Percentiles rank a stretch among this genome's conserved stretches.
phyloP scores from a whole-genome alignment of 352 stramenopile genomes.

The Phytophthora capsici region DNA sequence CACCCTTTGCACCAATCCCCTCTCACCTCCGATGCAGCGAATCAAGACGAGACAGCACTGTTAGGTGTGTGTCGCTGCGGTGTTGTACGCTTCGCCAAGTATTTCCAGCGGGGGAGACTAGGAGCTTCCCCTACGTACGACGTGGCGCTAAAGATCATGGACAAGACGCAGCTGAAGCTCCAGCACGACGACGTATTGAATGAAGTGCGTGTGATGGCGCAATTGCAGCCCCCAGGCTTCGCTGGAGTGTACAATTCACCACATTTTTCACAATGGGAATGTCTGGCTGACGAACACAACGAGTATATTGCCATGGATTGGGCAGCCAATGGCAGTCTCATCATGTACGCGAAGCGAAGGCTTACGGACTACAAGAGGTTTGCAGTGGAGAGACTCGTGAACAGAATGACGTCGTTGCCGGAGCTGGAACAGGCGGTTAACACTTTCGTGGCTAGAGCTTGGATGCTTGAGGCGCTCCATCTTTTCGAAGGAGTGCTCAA shows the following conservation, averaged over 20 bases:
- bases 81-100: constrained; percentile 76
- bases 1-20: constrained; percentile 51
- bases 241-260: constrained; percentile 59
- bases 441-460: constrained; percentile 63
- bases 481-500: constrained; percentile 74
- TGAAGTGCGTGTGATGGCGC: constrained; percentile 81
- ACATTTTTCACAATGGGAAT: constrained; percentile 80
- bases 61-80: constrained; percentile 76
- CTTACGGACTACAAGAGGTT: constrained; percentile 78
- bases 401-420: constrained; percentile 52
- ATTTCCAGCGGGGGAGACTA: constrained; percentile 58
- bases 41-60: constrained; percentile 55
- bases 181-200: constrained; percentile 82
- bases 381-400: constrained; percentile 59
- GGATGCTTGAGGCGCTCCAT: constrained; percentile 72
- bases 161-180: constrained; percentile 66
- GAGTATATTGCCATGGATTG: constrained; percentile 87
- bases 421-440: constrained; percentile 64
- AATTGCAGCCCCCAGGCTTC: constrained; percentile 75
- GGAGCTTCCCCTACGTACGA: constrained; percentile 43
- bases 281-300: constrained; percentile 63
- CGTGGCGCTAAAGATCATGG: constrained; percentile 82
- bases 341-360: constrained; percentile 69
- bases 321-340: constrained; percentile 67
- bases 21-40: constrained; percentile 47